Conservation (phyloP, 2,329 filamentous ascomycete genomes). For the Juglanconis oblonga region DNA sequence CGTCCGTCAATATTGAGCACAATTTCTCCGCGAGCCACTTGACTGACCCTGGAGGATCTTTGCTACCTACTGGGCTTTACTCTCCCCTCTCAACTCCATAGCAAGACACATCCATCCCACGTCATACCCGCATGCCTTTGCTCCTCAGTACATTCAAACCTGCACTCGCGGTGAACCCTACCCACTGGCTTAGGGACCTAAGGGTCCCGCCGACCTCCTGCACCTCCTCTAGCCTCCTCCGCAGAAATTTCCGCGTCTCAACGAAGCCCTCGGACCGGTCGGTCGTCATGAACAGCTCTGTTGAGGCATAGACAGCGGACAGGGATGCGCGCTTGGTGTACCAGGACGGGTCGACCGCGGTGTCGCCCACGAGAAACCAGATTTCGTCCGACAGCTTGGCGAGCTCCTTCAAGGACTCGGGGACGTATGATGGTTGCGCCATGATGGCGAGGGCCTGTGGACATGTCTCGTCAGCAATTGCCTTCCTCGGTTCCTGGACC, state of each 20-base stretch:
- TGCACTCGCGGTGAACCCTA: constrained; percentile 76
- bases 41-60: neutral
- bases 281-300: constrained; percentile 92
- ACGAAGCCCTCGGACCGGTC: constrained; percentile 70
- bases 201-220: constrained; percentile 60
- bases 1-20: neutral
- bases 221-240: constrained; percentile 69
- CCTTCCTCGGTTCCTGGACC: neutral
- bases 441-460: constrained; percentile 80
- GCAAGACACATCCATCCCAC: neutral
- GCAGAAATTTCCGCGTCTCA: constrained; percentile 78
- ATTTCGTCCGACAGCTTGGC: constrained; percentile 87
- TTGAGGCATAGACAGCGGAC: constrained; percentile 62
- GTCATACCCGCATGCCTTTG: constrained; percentile 76
- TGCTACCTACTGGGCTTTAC: neutral
- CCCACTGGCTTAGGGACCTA: constrained; percentile 68
- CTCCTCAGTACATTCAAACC: constrained; percentile 81
- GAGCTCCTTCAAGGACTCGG: constrained; percentile 74
- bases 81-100: too few species aligned
- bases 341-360: constrained; percentile 80
- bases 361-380: constrained; percentile 80
- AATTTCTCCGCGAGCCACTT: neutral
- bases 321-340: constrained; percentile 65
- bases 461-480: neutral
- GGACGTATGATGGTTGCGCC: constrained; percentile 77